Evolutionary conservation across 306 rosid genomes (phyloP).

Genomic region (Delonix regia): DNA sequence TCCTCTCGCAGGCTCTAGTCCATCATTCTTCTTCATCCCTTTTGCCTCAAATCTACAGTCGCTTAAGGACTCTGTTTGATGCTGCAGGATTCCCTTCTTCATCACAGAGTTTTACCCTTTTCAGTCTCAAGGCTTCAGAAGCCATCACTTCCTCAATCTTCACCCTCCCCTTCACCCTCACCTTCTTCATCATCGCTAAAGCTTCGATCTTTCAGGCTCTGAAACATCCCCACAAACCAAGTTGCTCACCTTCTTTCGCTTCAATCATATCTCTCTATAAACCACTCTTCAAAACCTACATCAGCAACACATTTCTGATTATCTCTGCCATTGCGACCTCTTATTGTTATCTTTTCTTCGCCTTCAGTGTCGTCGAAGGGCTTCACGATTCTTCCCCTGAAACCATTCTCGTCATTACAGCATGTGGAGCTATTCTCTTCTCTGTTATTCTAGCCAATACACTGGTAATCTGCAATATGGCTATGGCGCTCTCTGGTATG

Average conservation of each 20-base stretch:
- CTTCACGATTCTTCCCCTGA: slow-evolving; percentile 51
- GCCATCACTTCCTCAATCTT: slow-evolving; percentile 67
- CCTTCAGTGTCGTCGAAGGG: slow-evolving; percentile 54
- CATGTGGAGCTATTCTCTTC: slow-evolving; percentile 63
- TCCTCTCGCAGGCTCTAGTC: slow-evolving; percentile 61
- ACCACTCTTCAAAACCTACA: slow-evolving; percentile 55
- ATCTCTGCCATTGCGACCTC: slow-evolving; percentile 72
- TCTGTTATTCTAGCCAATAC: slow-evolving; percentile 78
- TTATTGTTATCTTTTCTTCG: slow-evolving; percentile 59
- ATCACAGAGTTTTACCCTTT: slow-evolving; percentile 56
- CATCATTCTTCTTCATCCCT: slow-evolving; percentile 55
- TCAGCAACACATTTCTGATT: slow-evolving; percentile 59
- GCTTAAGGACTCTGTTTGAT: slow-evolving; percentile 56
- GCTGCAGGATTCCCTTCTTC: slow-evolving; percentile 81
- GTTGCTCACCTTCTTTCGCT: slow-evolving; percentile 39
- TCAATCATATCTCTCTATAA: slow-evolving; percentile 47
- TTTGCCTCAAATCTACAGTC: slow-evolving; percentile 46
- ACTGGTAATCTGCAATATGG: slow-evolving; percentile 65
- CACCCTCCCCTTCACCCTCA: slow-evolving; percentile 78
- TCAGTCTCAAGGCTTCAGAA: slow-evolving; percentile 69
- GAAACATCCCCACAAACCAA: slow-evolving; percentile 35
- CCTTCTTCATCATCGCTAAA: slow-evolving; percentile 75
- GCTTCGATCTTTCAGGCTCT: slow-evolving; percentile 60
- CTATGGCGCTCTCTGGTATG: slow-evolving; percentile 65
- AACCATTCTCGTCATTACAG: slow-evolving; percentile 49